These are phyloP conservation scores for Backusella morwellensis DNA, from an alignment of 192 early-diverging fungal genomes.

Conservation along the genomic window DNA sequence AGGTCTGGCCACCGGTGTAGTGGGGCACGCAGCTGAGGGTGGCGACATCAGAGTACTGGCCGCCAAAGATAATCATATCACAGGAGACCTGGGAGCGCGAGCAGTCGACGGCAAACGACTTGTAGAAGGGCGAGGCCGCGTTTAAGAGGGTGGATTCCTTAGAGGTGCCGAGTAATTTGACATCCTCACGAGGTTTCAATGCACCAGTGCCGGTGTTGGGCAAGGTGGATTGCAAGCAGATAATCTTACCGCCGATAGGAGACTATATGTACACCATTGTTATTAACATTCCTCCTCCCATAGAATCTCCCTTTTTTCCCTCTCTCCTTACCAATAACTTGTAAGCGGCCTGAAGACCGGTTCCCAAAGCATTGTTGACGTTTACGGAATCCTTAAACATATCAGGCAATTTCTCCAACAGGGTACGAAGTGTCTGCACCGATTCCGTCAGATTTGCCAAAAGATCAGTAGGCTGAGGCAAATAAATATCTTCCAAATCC, in stretches of 20 bases:
- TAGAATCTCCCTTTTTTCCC: background rate
- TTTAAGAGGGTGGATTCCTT: slow-evolving; percentile 86
- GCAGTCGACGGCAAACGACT: slow-evolving; percentile 87
- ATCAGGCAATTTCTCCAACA: slow-evolving; percentile 70
- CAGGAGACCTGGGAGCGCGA: slow-evolving; percentile 85
- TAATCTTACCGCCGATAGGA: slow-evolving; percentile 87
- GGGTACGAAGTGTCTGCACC: slow-evolving; percentile 63
- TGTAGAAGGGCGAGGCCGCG: slow-evolving; percentile 87
- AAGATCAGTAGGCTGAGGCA: slow-evolving; percentile 88
- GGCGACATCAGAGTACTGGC: slow-evolving; percentile 84
- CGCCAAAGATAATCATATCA: slow-evolving; percentile 86
- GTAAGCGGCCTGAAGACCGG: slow-evolving; percentile 79
- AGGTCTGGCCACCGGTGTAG: slow-evolving; percentile 87
- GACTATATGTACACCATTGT: slow-evolving; percentile 37
- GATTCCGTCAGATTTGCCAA: slow-evolving; percentile 87
- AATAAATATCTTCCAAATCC: slow-evolving; percentile 86
- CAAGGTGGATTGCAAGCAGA: slow-evolving; percentile 76
- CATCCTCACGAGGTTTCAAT: slow-evolving; percentile 82
- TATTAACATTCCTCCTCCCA: background rate
- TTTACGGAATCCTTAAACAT: slow-evolving; percentile 88
- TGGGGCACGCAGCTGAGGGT: slow-evolving; percentile 81
- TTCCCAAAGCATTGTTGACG: slow-evolving; percentile 76
- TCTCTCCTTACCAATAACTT: slow-evolving; percentile 64
- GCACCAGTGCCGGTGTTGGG: slow-evolving; percentile 81
- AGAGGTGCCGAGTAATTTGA: slow-evolving; percentile 84